phyloP scores from a whole-genome alignment of 1,284 basidiomycete genomes.

The Malassezia brasiliensis region DNA sequence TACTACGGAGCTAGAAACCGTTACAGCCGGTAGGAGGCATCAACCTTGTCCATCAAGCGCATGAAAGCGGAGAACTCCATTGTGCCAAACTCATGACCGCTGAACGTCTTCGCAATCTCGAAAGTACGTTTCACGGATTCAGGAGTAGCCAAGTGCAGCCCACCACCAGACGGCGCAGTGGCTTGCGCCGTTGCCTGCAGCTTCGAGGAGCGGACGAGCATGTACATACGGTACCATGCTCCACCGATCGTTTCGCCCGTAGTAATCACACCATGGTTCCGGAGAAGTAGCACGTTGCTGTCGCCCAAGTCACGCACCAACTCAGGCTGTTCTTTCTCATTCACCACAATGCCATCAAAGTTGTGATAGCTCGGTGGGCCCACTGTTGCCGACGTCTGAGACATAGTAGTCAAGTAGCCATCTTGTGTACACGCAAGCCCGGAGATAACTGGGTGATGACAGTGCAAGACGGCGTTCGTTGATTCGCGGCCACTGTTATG shows the following conservation, averaged over 20 bases:
- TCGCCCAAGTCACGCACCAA: neutral
- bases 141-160: neutral
- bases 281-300: neutral
- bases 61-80: constrained; percentile 7
- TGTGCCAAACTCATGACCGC: neutral
- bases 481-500: neutral
- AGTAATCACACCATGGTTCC: constrained; percentile 5
- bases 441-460: neutral
- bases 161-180: neutral
- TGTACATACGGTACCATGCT: constrained; percentile 6
- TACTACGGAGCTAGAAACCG: no score
- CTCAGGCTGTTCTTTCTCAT: neutral
- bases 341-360: constrained; percentile 2
- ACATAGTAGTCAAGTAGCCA: neutral
- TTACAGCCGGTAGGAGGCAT: neutral
- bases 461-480: neutral
- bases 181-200: neutral
- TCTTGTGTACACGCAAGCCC: constrained; percentile 1
- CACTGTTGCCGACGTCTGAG: neutral
- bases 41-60: constrained; percentile 3
- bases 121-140: neutral
- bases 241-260: constrained; percentile 1
- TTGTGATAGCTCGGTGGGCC: neutral
- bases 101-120: constrained; percentile 1
- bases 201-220: neutral